Base-by-base conservation (phyloP, 2,329 filamentous ascomycete species). In the Escovopsis weberi region DNA sequence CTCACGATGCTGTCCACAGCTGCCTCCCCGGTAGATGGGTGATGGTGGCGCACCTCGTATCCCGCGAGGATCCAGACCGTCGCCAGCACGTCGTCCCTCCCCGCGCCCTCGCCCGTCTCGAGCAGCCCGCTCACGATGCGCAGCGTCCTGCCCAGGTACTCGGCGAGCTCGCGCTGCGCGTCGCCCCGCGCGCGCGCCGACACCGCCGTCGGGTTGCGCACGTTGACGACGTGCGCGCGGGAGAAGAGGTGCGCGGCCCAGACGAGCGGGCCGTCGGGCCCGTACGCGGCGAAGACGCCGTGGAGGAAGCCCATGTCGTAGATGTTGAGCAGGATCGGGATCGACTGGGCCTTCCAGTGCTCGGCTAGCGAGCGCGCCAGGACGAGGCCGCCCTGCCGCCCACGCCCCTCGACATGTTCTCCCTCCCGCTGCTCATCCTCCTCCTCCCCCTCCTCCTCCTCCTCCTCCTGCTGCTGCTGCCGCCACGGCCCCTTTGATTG, bases 211-310 rank as follows among this genome's bases (percentile, higher is more conserved):
- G 59, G 55, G 19, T 58, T 53, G 15, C 53, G 51, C 26, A 63
- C 39, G 35, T 64, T 65, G 26, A 55, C 62, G 33, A 63, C 51
- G 41, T 64, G 65, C 15, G 63, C 63, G 15, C 61, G 53, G 19
- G 63, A 54, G 47, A 64, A 65, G 33, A 65, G 56, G 39, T 65
- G 63, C 12, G 61, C 59, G 6, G 61, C 59, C 54, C 60, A 63
- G 9, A 60, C 41, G n/a, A 65, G 51, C 7, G 62, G 61, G 5
- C 63, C 61, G 34, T 62, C 48, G 12, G 15, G 12, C 8, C 43
- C 18, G 18, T 45, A 39, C 19, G 51, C 46, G 15, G 43, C 47
- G 44, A 59, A 63, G 10, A 57, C 48, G 7, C 52, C 43, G 10
- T 53, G 51, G 2, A 66, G 49, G 33, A 66, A 65, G 6, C 54